phyloP scores from a whole-genome alignment of 805 yeast species.

The Sugiyamaella lignohabitans region DNA sequence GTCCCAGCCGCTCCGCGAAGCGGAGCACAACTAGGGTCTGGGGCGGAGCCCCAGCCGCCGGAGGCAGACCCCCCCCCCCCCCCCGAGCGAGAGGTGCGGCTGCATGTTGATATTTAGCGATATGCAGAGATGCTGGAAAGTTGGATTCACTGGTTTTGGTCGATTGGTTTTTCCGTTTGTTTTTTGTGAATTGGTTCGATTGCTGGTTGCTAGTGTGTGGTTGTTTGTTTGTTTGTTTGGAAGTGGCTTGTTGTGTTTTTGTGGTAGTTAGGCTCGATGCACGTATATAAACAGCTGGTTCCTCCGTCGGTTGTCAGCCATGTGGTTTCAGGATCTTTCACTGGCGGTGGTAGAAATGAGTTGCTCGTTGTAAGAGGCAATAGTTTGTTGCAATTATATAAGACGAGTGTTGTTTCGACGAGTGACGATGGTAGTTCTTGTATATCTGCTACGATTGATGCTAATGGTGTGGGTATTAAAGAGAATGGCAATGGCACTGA shows the following conservation, averaged over 20 bases:
- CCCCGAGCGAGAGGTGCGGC: neutral
- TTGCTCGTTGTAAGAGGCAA: constrained; percentile 61
- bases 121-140: no score
- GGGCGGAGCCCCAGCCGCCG: neutral
- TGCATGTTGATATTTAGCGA: neutral
- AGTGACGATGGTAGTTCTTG: neutral
- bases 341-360: constrained; percentile 38
- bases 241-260: no score
- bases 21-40: neutral
- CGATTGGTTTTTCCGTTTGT: no score
- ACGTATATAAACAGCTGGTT: constrained; percentile 68
- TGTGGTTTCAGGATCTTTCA: constrained; percentile 40
- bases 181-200: no score
- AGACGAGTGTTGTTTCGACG: no score
- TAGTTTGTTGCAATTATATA: constrained; percentile 58
- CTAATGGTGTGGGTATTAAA: neutral
- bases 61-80: no score
- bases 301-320: constrained; percentile 71
- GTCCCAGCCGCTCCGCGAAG: neutral
- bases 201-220: no score
- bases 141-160: no score
- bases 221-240: no score
- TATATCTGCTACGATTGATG: neutral
- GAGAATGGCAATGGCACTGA: constrained; percentile 30
- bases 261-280: no score